Evolutionary conservation across 2,329 filamentous ascomycete species (phyloP), one percentile per base, ranked within the genome.

Genomic region (Colletotrichum cereale): DNA sequence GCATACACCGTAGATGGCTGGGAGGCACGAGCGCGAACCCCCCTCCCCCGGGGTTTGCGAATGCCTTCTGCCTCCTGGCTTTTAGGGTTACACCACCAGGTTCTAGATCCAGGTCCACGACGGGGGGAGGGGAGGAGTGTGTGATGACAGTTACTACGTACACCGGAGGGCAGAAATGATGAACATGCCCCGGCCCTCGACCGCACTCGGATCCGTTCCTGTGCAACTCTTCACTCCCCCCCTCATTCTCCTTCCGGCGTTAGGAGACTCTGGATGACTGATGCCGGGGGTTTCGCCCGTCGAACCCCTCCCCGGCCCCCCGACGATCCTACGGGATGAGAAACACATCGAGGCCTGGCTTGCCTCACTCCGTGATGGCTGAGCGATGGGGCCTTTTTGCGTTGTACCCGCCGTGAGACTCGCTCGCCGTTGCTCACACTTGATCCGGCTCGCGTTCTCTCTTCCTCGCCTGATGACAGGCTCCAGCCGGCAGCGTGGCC

Each of bases 41-140:
- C n/a, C n/a, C n/a, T n/a, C n/a, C n/a, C 53, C 38, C 26, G 26
- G 40, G 12, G 16, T 26, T 21, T 29, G 36, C 26, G 36, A 58
- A 58, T 58, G 40, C n/a, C 55, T n/a, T 56, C n/a, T n/a, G n/a
- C n/a, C n/a, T n/a, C n/a, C n/a, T n/a, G n/a, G n/a, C n/a, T 21
- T 42, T 24, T 58, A 58, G 24, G 34, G 36, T 10, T 58, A 58
- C 55, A 60, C 57, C 56, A 42, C 38, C 36, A n/a, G 26, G 55
- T 57, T 47, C 55, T 57, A 57, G 55, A 57, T 38, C 36, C 26
- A 16, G n/a, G 55, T 57, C 55, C 21, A 55, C 55, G 50, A 53
- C 26, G 26, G 5, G 14, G 38, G 34, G 21, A 38, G 14, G 31
- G 31, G 8, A 8, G 8, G 31, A 34, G 31, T 8, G 40, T 42